Conservation (phyloP, 768 basidiomycete species). For the Leccinum broughii region DNA sequence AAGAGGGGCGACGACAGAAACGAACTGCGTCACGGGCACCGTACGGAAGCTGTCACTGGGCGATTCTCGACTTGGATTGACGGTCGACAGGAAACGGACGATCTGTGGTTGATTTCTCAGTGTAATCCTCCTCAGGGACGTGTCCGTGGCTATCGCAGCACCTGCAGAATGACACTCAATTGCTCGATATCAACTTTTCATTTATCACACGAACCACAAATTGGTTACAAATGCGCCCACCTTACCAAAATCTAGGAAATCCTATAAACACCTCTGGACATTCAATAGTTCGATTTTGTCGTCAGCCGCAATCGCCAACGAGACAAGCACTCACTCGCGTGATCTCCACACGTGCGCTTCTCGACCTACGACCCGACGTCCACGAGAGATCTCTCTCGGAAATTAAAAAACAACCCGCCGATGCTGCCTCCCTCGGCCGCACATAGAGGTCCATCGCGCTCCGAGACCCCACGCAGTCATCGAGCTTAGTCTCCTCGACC, state of each 20-base stretch:
- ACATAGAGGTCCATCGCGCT: not conserved
- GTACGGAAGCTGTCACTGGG: not conserved
- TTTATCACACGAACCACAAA: constrained; percentile 26
- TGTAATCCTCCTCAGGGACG: constrained; percentile 28
- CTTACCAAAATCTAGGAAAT: constrained; percentile 15
- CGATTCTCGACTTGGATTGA: constrained; percentile 10
- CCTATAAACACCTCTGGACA: not conserved
- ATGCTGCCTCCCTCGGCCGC: not conserved
- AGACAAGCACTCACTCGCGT: not conserved
- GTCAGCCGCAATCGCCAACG: not conserved
- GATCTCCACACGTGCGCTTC: constrained; percentile 10
- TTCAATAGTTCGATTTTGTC: not conserved
- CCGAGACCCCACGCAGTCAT: not conserved
- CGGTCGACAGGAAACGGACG: constrained; percentile 12
- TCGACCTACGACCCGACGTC: constrained; percentile 8
- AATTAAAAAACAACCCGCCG: constrained; percentile 27
- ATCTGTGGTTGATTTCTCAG: constrained; percentile 22
- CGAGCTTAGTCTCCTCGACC: not conserved
- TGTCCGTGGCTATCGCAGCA: constrained; percentile 23
- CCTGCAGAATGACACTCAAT: constrained; percentile 6
- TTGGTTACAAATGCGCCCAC: constrained; percentile 25
- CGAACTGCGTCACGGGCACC: constrained; percentile 4
- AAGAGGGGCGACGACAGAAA: constrained; percentile 12
- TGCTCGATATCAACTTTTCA: constrained; percentile 24
- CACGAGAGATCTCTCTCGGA: constrained; percentile 20